Base-by-base conservation (phyloP, 2,329 filamentous ascomycete species). In the Aaosphaeria arxii region DNA sequence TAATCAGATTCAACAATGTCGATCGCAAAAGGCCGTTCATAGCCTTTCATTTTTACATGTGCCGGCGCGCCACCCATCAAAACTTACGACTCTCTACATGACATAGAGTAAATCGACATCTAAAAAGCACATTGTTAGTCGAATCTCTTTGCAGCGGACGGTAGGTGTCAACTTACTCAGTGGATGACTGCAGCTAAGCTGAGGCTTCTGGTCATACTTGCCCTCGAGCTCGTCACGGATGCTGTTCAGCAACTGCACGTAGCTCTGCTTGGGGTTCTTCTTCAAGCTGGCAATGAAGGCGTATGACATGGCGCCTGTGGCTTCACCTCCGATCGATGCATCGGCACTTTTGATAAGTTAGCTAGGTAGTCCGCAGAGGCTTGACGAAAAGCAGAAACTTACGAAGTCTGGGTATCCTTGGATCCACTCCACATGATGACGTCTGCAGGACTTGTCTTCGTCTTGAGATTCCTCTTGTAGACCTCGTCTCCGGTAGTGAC, bases 381-480 rank as follows among this genome's bases (percentile, higher is more conserved):
- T 3, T 5, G 13, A 42, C 11, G 11, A 29, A 29, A 24, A 36
- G 3, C 33, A n/a, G 7, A 48, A 62, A 85, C 87, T 75, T 77
- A 90, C 86, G 88, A 91, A 58, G 94, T 99, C 74, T 97, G 94
- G 52, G 86, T 84, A 67, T 99, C 94, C 73, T 96, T 96, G 75
- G 89, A 95, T 48, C 94, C 94, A 52, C 89, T 95, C 88, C 91
- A 96, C 89, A 96, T 95, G 67, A 99, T 84, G 31, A 99, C 94
- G 71, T 99, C 94, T 38, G 94, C 94, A 1, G 91, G 87, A 46
- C 88, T 94, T 11, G 94, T 97, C 76, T 95, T 95, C 39, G 92
- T 97, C 57, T 87, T 82, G 67, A 89, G 79, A 53, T 91, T 89
- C 68, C 84, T 85, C 73, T 95, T 81, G 71, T 91, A 86, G 13